Evolutionary conservation across 306 rosid genomes (phyloP).

Genomic region (Amphicarpaea edgeworthii): DNA sequence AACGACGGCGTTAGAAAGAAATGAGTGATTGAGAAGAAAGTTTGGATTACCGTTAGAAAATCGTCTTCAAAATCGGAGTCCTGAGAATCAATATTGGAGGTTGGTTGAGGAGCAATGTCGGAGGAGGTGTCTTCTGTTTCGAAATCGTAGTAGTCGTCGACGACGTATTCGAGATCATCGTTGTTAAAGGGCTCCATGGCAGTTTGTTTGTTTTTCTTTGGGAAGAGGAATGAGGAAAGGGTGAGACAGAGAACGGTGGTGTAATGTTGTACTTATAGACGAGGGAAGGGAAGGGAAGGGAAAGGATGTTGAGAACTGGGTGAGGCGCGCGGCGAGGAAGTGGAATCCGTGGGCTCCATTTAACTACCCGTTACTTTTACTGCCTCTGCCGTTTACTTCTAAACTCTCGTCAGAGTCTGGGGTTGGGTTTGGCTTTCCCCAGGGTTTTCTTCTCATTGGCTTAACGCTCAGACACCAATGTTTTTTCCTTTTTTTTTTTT

Average conservation of each 20-base stretch:
- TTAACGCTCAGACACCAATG: too few relatives aligned
- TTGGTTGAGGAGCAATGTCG: conserved; percentile 35
- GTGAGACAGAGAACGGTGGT: background rate
- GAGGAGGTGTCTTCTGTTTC: conserved; percentile 51
- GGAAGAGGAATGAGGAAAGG: background rate
- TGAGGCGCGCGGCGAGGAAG: too few relatives aligned
- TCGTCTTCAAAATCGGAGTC: conserved; percentile 77
- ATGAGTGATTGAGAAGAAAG: background rate
- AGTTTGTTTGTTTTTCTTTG: too few relatives aligned
- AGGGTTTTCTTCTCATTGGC: background rate
- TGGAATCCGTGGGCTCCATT: conserved; percentile 53
- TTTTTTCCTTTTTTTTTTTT: too few relatives aligned
- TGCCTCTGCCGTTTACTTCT: conserved; percentile 32
- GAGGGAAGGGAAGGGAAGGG: background rate
- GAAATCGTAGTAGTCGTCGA: conserved; percentile 59
- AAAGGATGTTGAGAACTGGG: background rate
- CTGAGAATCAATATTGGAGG: background rate
- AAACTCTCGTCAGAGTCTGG: background rate
- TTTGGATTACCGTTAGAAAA: conserved; percentile 52
- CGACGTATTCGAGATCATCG: conserved; percentile 74
- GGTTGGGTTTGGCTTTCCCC: background rate
- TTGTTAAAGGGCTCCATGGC: conserved; percentile 74
- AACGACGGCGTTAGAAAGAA: background rate
- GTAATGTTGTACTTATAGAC: conserved; percentile 44
- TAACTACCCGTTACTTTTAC: conserved; percentile 38